These are phyloP conservation scores for Malus sieversii DNA, from an alignment of 306 rosid genomes.

Conservation along the genomic window DNA sequence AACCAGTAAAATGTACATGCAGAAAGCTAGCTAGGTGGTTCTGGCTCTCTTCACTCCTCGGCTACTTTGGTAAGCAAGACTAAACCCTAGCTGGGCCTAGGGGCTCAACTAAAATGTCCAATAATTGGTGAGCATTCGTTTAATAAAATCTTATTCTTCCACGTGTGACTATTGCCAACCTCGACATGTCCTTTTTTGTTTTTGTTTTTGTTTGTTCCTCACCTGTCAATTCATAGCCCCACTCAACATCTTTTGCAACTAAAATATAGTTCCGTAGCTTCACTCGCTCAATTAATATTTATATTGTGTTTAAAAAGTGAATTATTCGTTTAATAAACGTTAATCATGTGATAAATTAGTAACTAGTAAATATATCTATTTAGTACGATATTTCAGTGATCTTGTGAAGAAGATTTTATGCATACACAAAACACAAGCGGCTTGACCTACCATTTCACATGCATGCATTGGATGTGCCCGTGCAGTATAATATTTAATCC, in stretches of 20 bases:
- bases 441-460: neutral
- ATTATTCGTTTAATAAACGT: too few relatives aligned
- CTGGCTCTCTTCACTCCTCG: neutral
- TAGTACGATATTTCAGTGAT: too few relatives aligned
- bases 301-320: too few relatives aligned
- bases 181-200: neutral
- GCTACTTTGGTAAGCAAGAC: neutral
- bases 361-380: too few relatives aligned
- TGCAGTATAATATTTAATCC: neutral
- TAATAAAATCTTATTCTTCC: neutral
- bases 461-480: neutral
- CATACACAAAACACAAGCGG: neutral
- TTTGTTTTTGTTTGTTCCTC: neutral
- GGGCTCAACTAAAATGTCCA: neutral
- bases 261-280: too few relatives aligned
- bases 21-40: neutral
- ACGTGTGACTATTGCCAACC: neutral
- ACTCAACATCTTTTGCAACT: neutral
- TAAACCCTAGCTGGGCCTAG: neutral
- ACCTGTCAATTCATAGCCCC: neutral
- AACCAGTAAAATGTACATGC: neutral
- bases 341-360: too few relatives aligned
- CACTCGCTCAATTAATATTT: too few relatives aligned
- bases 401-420: too few relatives aligned
- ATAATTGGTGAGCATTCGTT: neutral